Evolutionary conservation across 331 rosid genomes (phyloP), one percentile per base, ranked within the genome.

Genomic region (Rhamnella rubrinervis): DNA sequence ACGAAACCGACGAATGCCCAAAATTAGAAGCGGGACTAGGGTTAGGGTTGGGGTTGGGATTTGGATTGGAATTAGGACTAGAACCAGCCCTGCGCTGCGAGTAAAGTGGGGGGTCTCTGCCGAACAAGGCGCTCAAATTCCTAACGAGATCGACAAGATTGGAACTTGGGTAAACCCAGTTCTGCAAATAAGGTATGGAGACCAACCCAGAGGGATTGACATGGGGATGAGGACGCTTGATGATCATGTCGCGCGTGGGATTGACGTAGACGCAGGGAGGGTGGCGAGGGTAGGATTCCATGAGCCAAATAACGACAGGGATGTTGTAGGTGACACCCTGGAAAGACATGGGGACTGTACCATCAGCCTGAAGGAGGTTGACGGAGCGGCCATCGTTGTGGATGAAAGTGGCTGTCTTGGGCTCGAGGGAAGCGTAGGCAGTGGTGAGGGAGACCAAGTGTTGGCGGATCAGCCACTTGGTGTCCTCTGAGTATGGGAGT

Each of bases 311-410:
- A 6, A 91, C 78, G 28, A 93, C 83, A 2, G 98, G 98, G 79
- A 93, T 89, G 75, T 93, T 93, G 82, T 93, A 93, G 18, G 97
- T 87, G 1, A 85, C 84, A 55, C 83, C 88, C 40, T 89, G 95
- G 23, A 70, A 93, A 7, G 81, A 53, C 82, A 91, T 89, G 4
- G 98, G 98, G n/a, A 91, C 71, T 13, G 98, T 93, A 19, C 98
- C 98, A 0, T 89, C 96, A 15, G 95, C 92, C 62, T 91, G 95
- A 25, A 93, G 98, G 47, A 93, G 97, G 39, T 93, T 91, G 28
- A 93, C 91, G 71, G 95, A 70, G 47, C 96, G 96, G 0, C 98
- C 98, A 57, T 93, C 96, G 86, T 93, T 93, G 83, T 93, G 98
- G 44, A 91, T 93, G 66, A 87, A 93, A 0, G 88, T 73, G 2